Percentiles rank a stretch among this genome's conserved stretches.
Conservation (phyloP, 371 early-diverging fungal species). For the Lichtheimia corymbifera region DNA sequence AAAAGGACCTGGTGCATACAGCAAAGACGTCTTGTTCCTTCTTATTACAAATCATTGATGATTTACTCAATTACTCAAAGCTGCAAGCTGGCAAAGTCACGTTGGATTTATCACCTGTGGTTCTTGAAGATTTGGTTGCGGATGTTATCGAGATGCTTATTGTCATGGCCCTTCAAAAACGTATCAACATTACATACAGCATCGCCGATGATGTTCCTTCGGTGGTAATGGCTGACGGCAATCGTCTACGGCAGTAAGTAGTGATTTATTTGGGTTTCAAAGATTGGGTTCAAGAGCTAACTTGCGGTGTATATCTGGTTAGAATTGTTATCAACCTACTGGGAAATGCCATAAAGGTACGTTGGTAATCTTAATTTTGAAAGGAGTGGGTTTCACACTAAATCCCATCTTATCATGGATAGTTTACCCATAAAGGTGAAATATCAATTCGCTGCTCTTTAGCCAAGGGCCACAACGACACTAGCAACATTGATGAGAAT, state of each 20-base stretch:
- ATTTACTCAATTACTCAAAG: conserved; percentile 64
- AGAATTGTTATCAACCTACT: conserved; percentile 41
- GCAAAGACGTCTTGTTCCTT: conserved; percentile 64
- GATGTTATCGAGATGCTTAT: conserved; percentile 59
- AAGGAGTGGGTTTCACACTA: background rate
- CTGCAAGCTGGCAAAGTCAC: conserved; percentile 64
- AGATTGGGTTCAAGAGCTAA: background rate
- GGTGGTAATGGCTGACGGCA: conserved; percentile 54
- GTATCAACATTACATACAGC: conserved; percentile 48
- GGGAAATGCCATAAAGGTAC: conserved; percentile 42
- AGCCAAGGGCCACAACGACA: conserved; percentile 12
- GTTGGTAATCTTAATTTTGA: background rate
- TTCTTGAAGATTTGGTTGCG: conserved; percentile 55
- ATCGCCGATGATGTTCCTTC: conserved; percentile 38
- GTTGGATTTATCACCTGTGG: conserved; percentile 50
- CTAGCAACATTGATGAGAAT: background rate
- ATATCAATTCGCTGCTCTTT: conserved; percentile 46
- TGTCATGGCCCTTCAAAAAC: conserved; percentile 54
- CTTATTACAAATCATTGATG: conserved; percentile 61
- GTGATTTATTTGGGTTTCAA: background rate
- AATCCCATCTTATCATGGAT: conserved; percentile 6
- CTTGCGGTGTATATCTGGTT: background rate
- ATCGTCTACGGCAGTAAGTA: conserved; percentile 41
- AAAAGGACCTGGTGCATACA: conserved; percentile 58
- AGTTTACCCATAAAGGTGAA: conserved; percentile 59